phyloP scores from a whole-genome alignment of 2,329 filamentous ascomycete species.

The Fusarium sp. region DNA sequence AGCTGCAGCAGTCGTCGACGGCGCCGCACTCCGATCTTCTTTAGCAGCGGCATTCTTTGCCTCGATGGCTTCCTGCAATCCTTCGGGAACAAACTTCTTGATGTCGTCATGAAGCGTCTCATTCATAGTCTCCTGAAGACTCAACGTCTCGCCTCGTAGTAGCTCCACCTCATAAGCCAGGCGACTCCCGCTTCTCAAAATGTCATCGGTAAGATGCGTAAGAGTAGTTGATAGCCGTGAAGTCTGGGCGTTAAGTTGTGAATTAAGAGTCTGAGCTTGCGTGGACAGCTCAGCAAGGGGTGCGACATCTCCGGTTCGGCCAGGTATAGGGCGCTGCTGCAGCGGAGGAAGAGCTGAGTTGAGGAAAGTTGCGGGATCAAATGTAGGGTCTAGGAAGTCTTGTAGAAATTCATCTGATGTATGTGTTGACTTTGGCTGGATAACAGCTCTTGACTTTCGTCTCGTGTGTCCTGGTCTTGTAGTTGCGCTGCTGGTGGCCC shows the following conservation, averaged over 20 bases:
- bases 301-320: slow-evolving; percentile 50
- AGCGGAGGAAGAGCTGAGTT: slow-evolving; percentile 80
- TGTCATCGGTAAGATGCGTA: slow-evolving; percentile 93
- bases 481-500: slow-evolving; percentile 56
- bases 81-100: slow-evolving; percentile 71
- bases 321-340: slow-evolving; percentile 51
- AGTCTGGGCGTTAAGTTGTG: slow-evolving; percentile 88
- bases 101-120: slow-evolving; percentile 78
- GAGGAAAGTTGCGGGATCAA: slow-evolving; percentile 86
- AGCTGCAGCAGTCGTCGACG: slow-evolving; percentile 33
- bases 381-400: slow-evolving; percentile 77
- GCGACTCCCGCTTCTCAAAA: slow-evolving; percentile 84
- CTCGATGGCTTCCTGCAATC: slow-evolving; percentile 48
- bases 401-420: slow-evolving; percentile 76
- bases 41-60: slow-evolving; percentile 31
- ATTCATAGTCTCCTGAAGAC: slow-evolving; percentile 79
- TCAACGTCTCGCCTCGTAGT: slow-evolving; percentile 83
- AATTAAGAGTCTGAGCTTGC: slow-evolving; percentile 83
- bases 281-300: slow-evolving; percentile 79
- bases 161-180: slow-evolving; percentile 95
- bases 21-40: slow-evolving; percentile 29
- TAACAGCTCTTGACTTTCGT: slow-evolving; percentile 48
- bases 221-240: slow-evolving; percentile 81
- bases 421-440: slow-evolving; percentile 65
- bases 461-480: slow-evolving; percentile 53